Base-by-base conservation (phyloP, 192 early-diverging fungal species). In the Coemansia sp. region DNA sequence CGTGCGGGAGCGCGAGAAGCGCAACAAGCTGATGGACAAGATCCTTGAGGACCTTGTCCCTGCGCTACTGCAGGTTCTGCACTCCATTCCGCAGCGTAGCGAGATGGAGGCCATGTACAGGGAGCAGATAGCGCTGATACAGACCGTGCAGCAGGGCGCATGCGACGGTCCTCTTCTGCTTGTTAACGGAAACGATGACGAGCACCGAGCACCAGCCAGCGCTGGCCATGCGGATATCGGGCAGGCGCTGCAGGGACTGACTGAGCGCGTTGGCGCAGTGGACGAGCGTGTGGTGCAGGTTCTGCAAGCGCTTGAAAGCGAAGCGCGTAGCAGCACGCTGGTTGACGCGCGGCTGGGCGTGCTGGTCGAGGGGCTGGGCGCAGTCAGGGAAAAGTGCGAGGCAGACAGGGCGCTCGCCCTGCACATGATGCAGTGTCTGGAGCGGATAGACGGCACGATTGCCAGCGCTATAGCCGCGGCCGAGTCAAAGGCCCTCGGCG, bases 41-140 rank as follows among this genome's bases (percentile, higher is more conserved):
- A 35, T 77, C 36, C 29, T 69, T 2, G 66, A 68, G 25, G 69
- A 69, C 38, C 35, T 70, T 29, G 56, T 76, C 9, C 75, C 69
- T 13, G 56, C 54, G 33, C 45, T 71, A 1, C 58, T 76, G 17
- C 32, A 60, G 9, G 75, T 69, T 2, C 50, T 76, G 20, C 62
- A 63, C 20, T 48, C 32, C 8, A 38, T 35, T 10, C 56, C 56
- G 52, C 41, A 56, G 10, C 22, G 22, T 14, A 62, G 61, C 3
- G 61, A 62, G 42, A 45, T 62, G 45, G 61, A 48, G 61, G 61
- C 29, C 23, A 57, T 57, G 34, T 57, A 57, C 55, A 43, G 25
- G 15, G 46, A 43, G 29, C 61, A 62, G 43, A 11, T 49, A 38
- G 43, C 29, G 9, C 11, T 62, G 29, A 32, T 62, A 11, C 29